Base-by-base conservation (phyloP, 1,284 basidiomycete species). In the Somion occarium region DNA sequence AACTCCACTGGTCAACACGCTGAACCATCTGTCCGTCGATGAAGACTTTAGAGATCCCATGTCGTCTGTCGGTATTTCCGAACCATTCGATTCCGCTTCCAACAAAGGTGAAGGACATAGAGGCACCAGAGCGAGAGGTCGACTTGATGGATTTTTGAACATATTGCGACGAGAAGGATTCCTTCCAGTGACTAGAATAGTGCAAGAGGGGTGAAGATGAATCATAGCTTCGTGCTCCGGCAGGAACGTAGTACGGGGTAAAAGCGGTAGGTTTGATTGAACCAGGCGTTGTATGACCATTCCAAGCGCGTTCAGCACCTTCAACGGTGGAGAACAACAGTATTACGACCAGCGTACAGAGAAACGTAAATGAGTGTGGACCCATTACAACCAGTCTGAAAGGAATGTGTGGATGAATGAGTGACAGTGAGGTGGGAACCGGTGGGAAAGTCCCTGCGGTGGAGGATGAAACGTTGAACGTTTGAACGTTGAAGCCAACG, bases 71-170 rank as follows among this genome's bases (percentile, higher is more conserved):
- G 44, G 69, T 73, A 57, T 73, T 78, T 23, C 88, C 88, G 59
- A 88, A 90, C 80, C 83, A 85, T 67, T 90, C 87, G 57, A 91
- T 74, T 1, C 85, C 85, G 9, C 82, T 83, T 9, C 87, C 86
- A 20, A 69, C 71, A 66, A 90, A 89, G 1, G 73, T 72, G 65
- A 88, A 78, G 3, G 71, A 70, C 44, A 78, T 70, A 11, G 76
- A 68, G n/a, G 85, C 80, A 45, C 73, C 74, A 15, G 66, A 64
- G 43, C 75, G 64, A 12, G 69, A 66, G 0, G 82, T 82, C 60
- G 72, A 74, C 22, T 72, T 75, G 19, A 80, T 65, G 9, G 79
- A 76, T n/a, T 76, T 72, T 22, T 73, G 66, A 39, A 80, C 64
- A 57, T 79, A 84, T 27, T 69, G 64, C 1, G 66, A 61, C 0